Conservation (phyloP, 2,329 filamentous ascomycete species). For the Juglanconis oblonga region DNA sequence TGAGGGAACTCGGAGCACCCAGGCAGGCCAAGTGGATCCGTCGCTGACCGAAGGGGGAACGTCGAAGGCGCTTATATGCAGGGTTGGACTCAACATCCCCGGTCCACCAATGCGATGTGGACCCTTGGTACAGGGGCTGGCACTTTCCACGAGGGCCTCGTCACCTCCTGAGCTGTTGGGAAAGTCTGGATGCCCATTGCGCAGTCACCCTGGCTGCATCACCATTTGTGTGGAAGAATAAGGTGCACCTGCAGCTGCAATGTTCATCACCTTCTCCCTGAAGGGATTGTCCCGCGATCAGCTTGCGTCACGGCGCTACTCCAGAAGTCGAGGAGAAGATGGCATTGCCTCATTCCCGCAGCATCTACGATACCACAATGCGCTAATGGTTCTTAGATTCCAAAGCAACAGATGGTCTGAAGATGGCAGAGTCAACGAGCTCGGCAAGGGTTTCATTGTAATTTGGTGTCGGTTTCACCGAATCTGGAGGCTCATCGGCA, state of each 20-base stretch:
- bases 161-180: background rate
- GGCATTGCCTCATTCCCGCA: too few relatives aligned
- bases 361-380: too few relatives aligned
- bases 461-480: too few relatives aligned
- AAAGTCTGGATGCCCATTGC: too few relatives aligned
- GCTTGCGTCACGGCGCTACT: background rate
- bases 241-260: background rate
- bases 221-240: background rate
- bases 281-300: background rate
- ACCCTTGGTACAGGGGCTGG: background rate
- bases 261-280: background rate
- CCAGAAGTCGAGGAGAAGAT: background rate
- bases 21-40: background rate
- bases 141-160: background rate
- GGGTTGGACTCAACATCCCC: background rate
- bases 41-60: conserved; percentile 7
- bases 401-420: too few relatives aligned
- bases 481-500: too few relatives aligned
- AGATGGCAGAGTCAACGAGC: too few relatives aligned
- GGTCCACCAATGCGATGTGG: background rate
- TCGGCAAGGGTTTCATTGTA: too few relatives aligned
- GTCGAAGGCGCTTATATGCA: background rate
- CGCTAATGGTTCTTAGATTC: too few relatives aligned
- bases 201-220: too few relatives aligned
- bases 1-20: background rate